Base-by-base conservation (phyloP, 345 rosid genomes). In the Turnera subulata region DNA sequence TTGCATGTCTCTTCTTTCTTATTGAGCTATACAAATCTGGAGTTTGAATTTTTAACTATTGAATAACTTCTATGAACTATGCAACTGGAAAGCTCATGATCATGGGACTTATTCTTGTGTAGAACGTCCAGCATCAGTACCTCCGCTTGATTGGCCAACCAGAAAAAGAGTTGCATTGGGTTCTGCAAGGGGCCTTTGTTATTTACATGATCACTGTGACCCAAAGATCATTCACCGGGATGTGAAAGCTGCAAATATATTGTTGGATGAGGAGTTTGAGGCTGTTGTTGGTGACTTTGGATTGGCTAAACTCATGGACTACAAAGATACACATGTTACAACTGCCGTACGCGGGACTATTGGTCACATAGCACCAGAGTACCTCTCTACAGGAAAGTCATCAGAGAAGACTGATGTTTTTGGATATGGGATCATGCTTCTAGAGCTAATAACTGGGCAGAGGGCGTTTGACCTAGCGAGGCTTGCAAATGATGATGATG, bases 341-440 rank as follows among this genome's bases (percentile, higher is more conserved):
- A 52, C 56, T 25, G 56, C 56, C 6, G 56, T 52, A 11, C 56
- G 23, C 15, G 56, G 56, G 37, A 52, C 42, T 15, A 32, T 32
- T 8, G 21, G 56, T 9, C 56, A 52, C 40, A 52, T 52, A 6
- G 56, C 24, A 32, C 56, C 56, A 2, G 56, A 52, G 42, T 52
- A 52, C 21, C 56, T 52, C 40, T 32, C 38, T 21, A 52, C 56
- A 25, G 55, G 56, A 29, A 29, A 32, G 56, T 52, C 56, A 52
- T 52, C 56, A 0, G 56, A 52, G 56, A 52, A 52, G 29, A 52
- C 56, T 52, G 56, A 52, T 32, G 56, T 52, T 52, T 52, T 52
- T 52, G 56, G 56, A n/a, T 52, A 23, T 32, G 56, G 56, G 20
- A 52, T 52, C 18, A 29, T 52, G 39, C 37, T 52, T 16, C n/a